A percentile compares a stretch with the other conserved stretches of the same genome.
These are phyloP conservation scores for Apiotrichum gamsii DNA, from an alignment of 1,284 basidiomycete species.

Conservation along the genomic window DNA sequence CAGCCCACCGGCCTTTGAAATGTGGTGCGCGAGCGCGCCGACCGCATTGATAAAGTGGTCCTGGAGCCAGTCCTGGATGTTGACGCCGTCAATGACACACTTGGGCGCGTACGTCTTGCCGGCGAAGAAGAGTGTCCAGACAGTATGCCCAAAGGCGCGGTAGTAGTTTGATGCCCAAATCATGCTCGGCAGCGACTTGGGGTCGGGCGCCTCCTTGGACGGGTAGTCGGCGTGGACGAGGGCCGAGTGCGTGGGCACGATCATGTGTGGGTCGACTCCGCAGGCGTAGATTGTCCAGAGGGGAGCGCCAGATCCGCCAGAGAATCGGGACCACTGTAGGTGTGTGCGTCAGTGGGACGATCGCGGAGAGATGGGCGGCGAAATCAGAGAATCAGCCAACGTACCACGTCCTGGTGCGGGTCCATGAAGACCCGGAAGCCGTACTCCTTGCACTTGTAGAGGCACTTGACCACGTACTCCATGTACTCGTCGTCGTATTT, in stretches of 20 bases:
- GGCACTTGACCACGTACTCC: constrained; percentile 80
- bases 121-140: constrained; percentile 93
- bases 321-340: constrained; percentile 88
- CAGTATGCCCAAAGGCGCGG: constrained; percentile 75
- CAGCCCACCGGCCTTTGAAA: constrained; percentile 61
- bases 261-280: constrained; percentile 78
- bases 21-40: constrained; percentile 65
- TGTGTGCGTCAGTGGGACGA: not conserved
- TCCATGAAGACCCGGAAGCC: constrained; percentile 95
- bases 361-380: not conserved
- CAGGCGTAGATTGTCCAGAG: constrained; percentile 91
- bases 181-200: constrained; percentile 78
- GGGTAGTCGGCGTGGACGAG: constrained; percentile 88
- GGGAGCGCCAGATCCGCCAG: constrained; percentile 91
- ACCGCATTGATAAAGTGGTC: constrained; percentile 75
- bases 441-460: constrained; percentile 84
- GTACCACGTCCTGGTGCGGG: constrained; percentile 90
- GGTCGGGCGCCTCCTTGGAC: constrained; percentile 54
- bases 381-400: too few species aligned
- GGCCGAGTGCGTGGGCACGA: constrained; percentile 77
- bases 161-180: constrained; percentile 96
- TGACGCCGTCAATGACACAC: constrained; percentile 82
- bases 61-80: constrained; percentile 93
- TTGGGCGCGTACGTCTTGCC: constrained; percentile 83
- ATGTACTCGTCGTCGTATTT: constrained; percentile 88